These are phyloP conservation scores for Diplodia sapinea DNA, from an alignment of 2,329 filamentous ascomycete species.

Conservation along the genomic window DNA sequence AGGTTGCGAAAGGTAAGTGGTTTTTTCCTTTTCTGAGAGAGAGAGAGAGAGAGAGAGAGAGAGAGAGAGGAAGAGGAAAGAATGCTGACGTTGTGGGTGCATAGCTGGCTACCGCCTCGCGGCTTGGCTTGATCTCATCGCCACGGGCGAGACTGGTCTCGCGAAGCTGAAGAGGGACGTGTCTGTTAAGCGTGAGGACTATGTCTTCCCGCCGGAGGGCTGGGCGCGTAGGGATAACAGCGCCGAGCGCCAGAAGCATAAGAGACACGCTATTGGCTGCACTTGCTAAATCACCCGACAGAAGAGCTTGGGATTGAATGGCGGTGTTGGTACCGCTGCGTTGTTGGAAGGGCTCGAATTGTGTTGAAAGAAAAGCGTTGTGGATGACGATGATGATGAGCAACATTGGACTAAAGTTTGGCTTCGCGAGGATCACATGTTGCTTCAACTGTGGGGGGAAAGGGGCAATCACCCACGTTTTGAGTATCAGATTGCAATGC, in stretches of 20 bases:
- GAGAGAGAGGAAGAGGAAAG: neutral
- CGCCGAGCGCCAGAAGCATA: slow-evolving; percentile 21
- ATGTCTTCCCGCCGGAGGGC: slow-evolving; percentile 20
- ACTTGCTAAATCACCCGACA: neutral
- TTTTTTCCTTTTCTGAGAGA: neutral
- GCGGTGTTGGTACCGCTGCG: neutral
- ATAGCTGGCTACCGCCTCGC: slow-evolving; percentile 45
- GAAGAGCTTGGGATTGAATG: neutral
- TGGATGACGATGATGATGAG: neutral
- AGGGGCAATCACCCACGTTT: too few relatives aligned
- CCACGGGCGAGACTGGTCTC: slow-evolving; percentile 34
- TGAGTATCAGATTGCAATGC: too few relatives aligned
- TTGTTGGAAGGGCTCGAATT: neutral
- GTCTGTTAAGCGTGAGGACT: neutral
- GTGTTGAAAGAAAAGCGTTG: neutral
- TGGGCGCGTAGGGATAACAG: slow-evolving; percentile 7
- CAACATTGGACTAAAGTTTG: neutral
- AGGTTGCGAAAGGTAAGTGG: slow-evolving; percentile 51
- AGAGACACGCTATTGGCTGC: slow-evolving; percentile 29
- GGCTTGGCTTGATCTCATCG: slow-evolving; percentile 46
- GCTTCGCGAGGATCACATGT: neutral
- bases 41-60: too few relatives aligned
- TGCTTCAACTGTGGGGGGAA: too few relatives aligned
- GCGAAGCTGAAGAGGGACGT: slow-evolving; percentile 18
- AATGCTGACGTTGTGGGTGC: neutral